Evolutionary conservation across 352 stramenopile species (phyloP).

Genomic region (Nothophytophthora sp.): DNA sequence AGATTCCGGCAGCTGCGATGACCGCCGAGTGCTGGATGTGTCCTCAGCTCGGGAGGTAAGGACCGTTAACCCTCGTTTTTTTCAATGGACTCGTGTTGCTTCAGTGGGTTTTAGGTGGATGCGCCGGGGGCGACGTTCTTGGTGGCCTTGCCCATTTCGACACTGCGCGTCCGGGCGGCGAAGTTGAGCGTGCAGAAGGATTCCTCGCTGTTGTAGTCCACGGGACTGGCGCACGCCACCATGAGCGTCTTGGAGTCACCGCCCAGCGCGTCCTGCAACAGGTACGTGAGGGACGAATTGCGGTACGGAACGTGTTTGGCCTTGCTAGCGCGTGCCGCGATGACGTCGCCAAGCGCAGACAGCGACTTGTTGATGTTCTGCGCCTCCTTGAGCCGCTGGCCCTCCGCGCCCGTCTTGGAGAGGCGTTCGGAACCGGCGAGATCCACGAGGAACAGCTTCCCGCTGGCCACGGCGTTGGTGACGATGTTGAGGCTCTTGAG

Average conservation of each 20-base stretch:
- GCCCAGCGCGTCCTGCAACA: conserved; percentile 92
- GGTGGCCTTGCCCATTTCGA: conserved; percentile 90
- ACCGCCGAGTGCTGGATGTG: no score
- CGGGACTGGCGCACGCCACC: conserved; percentile 89
- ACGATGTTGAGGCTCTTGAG: conserved; percentile 85
- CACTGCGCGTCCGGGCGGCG: conserved; percentile 76
- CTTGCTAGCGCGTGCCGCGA: conserved; percentile 87
- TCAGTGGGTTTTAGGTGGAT: background rate
- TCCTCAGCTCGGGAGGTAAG: no score
- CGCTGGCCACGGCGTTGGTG: conserved; percentile 65
- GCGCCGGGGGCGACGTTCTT: conserved; percentile 71
- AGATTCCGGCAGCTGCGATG: background rate
- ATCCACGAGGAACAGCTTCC: conserved; percentile 90
- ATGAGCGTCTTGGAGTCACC: conserved; percentile 94
- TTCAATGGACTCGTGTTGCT: no score
- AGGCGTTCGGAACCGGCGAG: conserved; percentile 89
- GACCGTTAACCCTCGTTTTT: no score
- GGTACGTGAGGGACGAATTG: conserved; percentile 94
- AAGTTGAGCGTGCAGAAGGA: conserved; percentile 95
- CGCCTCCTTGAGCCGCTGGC: conserved; percentile 88
- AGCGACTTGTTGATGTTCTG: conserved; percentile 96
- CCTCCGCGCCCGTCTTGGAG: conserved; percentile 89
- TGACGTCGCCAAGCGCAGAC: conserved; percentile 97
- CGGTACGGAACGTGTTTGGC: conserved; percentile 94
- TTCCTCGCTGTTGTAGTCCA: conserved; percentile 92